Base-by-base conservation (phyloP, 805 yeast species). In the Kazachstania psychrophila region DNA sequence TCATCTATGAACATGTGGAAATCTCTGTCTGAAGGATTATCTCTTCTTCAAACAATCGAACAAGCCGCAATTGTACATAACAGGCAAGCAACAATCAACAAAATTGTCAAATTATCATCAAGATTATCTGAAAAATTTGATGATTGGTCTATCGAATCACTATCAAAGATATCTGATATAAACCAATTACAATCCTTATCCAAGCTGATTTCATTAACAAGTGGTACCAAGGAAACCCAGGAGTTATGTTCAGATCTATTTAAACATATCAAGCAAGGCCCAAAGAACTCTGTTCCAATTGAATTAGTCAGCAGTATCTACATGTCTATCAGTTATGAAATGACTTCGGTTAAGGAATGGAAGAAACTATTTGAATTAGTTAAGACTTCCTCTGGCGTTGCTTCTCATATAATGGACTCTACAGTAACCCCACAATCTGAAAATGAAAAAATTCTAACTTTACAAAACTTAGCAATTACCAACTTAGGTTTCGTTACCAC, bases 361-460 rank as follows among this genome's bases (percentile, higher is more conserved):
- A 79, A 79, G 54, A 77, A 72, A 45, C 58, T 77, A 5, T 56
- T 70, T 23, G 73, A 72, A 23, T 52, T 78, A 14, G 71, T 69
- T 10, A 75, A 74, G 43, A 66, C 67, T 39, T 64, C 77, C 6
- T 63, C 68, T 30, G 65, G 65, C 2, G 67, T 74, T 5, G 60
- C 61, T 9, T 59, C 58, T 9, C 52, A 60, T 39, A 41, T 58
- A 11, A 40, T 43, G 23, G 47, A 30, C 23, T 11, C 5, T 10
- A 17, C 6, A 47, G 2, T 31, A 39, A 16, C 27, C 44, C 8
- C 23, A 38, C 5, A 23, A 26, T n/a, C 19, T 8, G 33, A 34
- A 13, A 45, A 51, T 10, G 72, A 72, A 13, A 28, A 25, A 12
- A 9, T 17, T 15, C 29, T 28, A 5, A 35, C 30, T 6, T 54